These are phyloP conservation scores for Solanum appendiculatum DNA, from an alignment of 257 asterid species.

Conservation along the genomic window DNA sequence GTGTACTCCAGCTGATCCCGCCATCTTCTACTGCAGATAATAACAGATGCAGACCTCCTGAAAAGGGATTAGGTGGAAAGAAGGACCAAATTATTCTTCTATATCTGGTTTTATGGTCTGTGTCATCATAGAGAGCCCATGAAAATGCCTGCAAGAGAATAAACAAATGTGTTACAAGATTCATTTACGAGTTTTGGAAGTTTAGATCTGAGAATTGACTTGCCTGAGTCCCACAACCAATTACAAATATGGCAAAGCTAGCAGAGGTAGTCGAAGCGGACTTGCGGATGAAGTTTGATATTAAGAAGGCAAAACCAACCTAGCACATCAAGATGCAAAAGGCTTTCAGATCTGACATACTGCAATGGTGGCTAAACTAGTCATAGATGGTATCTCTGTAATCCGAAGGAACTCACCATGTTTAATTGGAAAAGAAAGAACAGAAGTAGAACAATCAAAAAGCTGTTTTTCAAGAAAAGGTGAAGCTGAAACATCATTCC, in stretches of 20 bases:
- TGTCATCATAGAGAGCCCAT: background rate
- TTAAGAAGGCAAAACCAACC: conserved; percentile 27
- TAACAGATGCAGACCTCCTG: conserved; percentile 8
- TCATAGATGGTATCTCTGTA: background rate
- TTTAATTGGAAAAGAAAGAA: conserved; percentile 26
- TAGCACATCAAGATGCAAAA: background rate
- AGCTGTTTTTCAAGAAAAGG: conserved; percentile 20
- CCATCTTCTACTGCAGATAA: background rate
- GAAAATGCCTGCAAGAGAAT: conserved; percentile 11
- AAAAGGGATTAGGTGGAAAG: conserved; percentile 30
- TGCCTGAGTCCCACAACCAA: conserved; percentile 21
- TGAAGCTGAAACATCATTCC: conserved; percentile 21
- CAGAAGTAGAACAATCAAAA: conserved; percentile 16
- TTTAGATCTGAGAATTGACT: conserved; percentile 3
- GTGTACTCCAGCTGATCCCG: conserved; percentile 13
- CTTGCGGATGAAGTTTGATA: conserved; percentile 22
- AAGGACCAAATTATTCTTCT: conserved; percentile 22
- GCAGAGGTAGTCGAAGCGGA: conserved; percentile 25
- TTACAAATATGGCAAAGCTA: conserved; percentile 13
- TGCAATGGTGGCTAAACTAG: background rate
- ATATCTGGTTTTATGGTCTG: background rate
- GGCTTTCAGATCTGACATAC: background rate
- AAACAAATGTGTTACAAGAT: background rate
- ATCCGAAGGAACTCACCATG: conserved; percentile 18
- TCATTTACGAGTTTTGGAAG: background rate